Conservation (phyloP, 73 alveolate species). For the Stentor coeruleus region DNA sequence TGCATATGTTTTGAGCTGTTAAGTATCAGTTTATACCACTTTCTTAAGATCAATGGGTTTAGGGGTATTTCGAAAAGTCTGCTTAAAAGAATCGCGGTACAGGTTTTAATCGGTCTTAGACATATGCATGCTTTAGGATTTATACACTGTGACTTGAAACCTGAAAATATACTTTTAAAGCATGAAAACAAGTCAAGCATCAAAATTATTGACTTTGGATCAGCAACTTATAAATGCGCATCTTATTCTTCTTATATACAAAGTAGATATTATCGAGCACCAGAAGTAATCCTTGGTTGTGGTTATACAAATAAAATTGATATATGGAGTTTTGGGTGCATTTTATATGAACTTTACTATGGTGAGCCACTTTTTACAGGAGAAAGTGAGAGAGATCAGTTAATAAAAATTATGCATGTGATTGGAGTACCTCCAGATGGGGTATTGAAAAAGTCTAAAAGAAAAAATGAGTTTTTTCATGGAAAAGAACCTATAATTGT, state of each 20-base stretch:
- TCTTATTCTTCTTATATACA: slow-evolving; percentile 64
- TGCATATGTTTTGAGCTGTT: slow-evolving; percentile 74
- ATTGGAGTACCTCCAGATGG: slow-evolving; percentile 40
- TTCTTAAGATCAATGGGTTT: slow-evolving; percentile 60
- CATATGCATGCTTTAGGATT: slow-evolving; percentile 55
- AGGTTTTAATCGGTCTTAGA: slow-evolving; percentile 66
- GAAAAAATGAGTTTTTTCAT: slow-evolving; percentile 15
- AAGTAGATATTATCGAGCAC: slow-evolving; percentile 67
- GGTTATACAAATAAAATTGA: slow-evolving; percentile 53
- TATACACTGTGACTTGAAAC: slow-evolving; percentile 92
- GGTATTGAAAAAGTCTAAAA: not conserved
- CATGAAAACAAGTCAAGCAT: slow-evolving; percentile 59
- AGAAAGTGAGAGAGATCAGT: slow-evolving; percentile 76
- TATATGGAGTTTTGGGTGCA: slow-evolving; percentile 72
- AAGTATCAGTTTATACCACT: slow-evolving; percentile 71
- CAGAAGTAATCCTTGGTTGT: slow-evolving; percentile 61
- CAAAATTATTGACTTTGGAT: slow-evolving; percentile 89
- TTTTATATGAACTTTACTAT: slow-evolving; percentile 50
- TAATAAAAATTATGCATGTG: slow-evolving; percentile 72
- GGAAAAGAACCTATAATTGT: not conserved
- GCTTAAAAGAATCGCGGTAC: slow-evolving; percentile 77
- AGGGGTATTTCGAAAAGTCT: slow-evolving; percentile 63
- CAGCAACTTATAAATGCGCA: slow-evolving; percentile 59
- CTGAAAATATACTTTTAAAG: slow-evolving; percentile 85
- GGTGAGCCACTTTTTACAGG: slow-evolving; percentile 80